A percentile compares a stretch with the other conserved stretches of the same genome.
These are phyloP conservation scores for Plasmopara muralis DNA, from an alignment of 352 stramenopile species.

Conservation along the genomic window DNA sequence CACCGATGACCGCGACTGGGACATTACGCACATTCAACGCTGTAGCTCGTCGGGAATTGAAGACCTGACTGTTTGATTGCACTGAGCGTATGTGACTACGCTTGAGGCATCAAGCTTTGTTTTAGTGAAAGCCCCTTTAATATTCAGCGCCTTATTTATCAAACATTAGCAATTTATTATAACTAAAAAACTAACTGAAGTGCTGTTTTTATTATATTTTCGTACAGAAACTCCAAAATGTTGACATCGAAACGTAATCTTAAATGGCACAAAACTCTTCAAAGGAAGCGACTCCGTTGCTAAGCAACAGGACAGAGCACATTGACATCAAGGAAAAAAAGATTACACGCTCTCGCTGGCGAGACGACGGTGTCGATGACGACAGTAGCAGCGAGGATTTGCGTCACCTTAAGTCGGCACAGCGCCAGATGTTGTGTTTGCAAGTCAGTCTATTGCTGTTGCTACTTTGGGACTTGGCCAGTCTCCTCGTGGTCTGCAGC, in stretches of 20 bases:
- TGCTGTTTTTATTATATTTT: no score
- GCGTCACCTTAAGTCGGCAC: conserved; percentile 18
- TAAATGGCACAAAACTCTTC: conserved; percentile 14
- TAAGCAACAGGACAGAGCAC: conserved; percentile 17
- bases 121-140: neutral
- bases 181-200: no score
- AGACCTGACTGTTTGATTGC: conserved; percentile 37
- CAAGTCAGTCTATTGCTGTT: conserved; percentile 63
- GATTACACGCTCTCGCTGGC: conserved; percentile 43
- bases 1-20: conserved; percentile 26
- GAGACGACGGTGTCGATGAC: conserved; percentile 30
- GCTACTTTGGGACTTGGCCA: conserved; percentile 43
- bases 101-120: neutral
- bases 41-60: conserved; percentile 43
- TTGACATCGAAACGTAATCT: conserved; percentile 11
- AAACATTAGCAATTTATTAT: no score
- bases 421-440: conserved; percentile 56
- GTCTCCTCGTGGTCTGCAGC: conserved; percentile 42
- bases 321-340: conserved; percentile 27
- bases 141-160: no score
- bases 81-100: no score
- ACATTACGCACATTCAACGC: conserved; percentile 24
- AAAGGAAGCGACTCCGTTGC: conserved; percentile 34
- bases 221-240: neutral
- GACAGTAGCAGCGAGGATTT: conserved; percentile 6